Base-by-base conservation (phyloP, 257 asterid species). In the Nicotiana paniculata region DNA sequence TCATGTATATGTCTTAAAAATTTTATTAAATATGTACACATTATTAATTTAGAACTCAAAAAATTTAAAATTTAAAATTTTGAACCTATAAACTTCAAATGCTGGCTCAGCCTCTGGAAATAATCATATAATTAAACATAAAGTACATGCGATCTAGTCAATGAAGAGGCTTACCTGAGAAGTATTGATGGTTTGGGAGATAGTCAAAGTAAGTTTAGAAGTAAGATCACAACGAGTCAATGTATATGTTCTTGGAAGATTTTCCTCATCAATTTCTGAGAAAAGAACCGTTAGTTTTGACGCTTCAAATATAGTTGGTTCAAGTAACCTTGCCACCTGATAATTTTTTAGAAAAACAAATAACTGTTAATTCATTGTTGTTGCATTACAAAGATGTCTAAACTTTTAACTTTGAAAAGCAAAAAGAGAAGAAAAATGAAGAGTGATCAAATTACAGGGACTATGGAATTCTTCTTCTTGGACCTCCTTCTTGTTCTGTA, bases 261-360 rank as follows among this genome's bases (percentile, higher is more conserved):
- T 91, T 82, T 89, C 84, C 70, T 93, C 87, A 83, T 91, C 89
- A 48, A 82, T 85, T 33, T 91, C 93, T 24, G 90, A 81, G 82
- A 90, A 90, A 82, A 90, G 55, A 66, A 92, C 93, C 79, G 84
- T 91, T 61, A 92, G 87, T 85, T 91, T 92, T 63, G 97, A 89
- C 35, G 93, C 93, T 83, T 92, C 93, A 87, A 92, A 91, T 77
- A 87, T 91, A 1, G 97, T 95, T 1, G 97, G 97, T 81, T 97
- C 98, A 65, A 92, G 90, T 85, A 94, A 79, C 82, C 98, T 91
- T 0, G 97, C 94, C 77, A 92, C 97, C 97, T 94, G 86, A 55
- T 70, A 53, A 54, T 7, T 32, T 64, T 8, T 37, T 63, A 26
- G 3, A 15, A 33, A 3, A 18, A 59, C 28, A 12, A 61, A 4